Base-by-base conservation (phyloP, 352 stramenopile genomes). In the Phytophthora tentaculata region DNA sequence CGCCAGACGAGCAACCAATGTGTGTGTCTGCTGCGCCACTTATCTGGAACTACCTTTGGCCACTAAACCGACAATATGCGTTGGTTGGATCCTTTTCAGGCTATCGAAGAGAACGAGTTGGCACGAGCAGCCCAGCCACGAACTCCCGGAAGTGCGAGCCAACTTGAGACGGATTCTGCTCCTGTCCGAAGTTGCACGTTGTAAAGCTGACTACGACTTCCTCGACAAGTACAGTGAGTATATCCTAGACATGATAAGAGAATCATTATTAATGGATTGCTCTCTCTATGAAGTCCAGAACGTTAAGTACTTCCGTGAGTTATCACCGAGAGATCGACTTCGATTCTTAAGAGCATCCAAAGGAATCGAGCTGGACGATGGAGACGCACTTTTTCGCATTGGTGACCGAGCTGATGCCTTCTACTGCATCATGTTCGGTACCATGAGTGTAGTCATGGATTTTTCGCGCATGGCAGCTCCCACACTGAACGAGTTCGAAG, bases 371-470 rank as follows among this genome's bases (percentile, higher is more conserved):
- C 74, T 93, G 20, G 70, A 89, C 8, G 73, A 83, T 29, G 80
- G 83, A 48, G 81, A 93, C 28, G 81, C 80, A 48, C 62, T 93
- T 2, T 93, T 93, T 63, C 74, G 82, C 37, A 85, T 91, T 24
- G 85, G 85, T 2, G 85, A 93, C 55, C 64, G 74, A 4, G 85
- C 85, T 5, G 85, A 93, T 56, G 79, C 83, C 23, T 90, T 93
- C 55, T 93, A 90, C 52, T 91, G 83, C 55, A 79, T 91, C 67
- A 88, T 91, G 72, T 91, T 86, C 56, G 85, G 85, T 29, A 80
- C 85, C 2, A 73, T 91, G 58, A 90, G 85, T 53, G 81, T 91
- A 41, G 81, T 93, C 13, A 79, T 93, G 52, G 83, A 93, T 67
- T 84, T 93, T 56, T 72, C 81, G n/a, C 83, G 80, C 39, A 86